Percentiles rank a stretch among this genome's conserved stretches.
These are phyloP conservation scores for Fraxinus platypoda DNA, from an alignment of 305 asterid species.

Conservation along the genomic window DNA sequence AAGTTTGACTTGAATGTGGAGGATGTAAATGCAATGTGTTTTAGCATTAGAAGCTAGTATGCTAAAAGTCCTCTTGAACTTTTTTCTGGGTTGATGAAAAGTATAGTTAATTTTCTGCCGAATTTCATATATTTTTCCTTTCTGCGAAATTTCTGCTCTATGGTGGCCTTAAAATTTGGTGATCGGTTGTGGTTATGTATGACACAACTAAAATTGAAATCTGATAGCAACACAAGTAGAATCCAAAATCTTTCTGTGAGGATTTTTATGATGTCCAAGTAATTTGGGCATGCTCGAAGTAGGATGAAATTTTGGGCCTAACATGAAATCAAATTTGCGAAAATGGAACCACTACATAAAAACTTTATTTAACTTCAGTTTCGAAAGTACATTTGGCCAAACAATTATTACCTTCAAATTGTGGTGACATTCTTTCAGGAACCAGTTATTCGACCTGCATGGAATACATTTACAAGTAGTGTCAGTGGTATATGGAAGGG, in stretches of 20 bases:
- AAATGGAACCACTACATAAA: background rate
- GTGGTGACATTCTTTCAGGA: conserved; percentile 52
- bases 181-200: background rate
- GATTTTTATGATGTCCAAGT: background rate
- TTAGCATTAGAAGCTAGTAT: background rate
- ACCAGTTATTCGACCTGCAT: conserved; percentile 86
- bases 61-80: background rate
- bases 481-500: conserved; percentile 98
- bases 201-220: background rate
- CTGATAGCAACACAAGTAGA: background rate
- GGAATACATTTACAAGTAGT: conserved; percentile 91
- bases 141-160: background rate
- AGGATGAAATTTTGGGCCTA: background rate
- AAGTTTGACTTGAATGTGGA: background rate
- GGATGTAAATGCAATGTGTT: background rate
- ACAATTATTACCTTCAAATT: background rate
- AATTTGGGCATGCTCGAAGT: background rate
- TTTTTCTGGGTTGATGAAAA: background rate
- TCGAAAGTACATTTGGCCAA: background rate
- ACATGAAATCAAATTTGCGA: background rate
- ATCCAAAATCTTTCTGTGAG: background rate
- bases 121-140: background rate
- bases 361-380: background rate
- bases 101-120: background rate
- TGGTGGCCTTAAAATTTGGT: background rate